A percentile compares a stretch with the other conserved stretches of the same genome.
Evolutionary conservation across 805 yeast genomes (phyloP).

Genomic region (Candida yuanshanica): DNA sequence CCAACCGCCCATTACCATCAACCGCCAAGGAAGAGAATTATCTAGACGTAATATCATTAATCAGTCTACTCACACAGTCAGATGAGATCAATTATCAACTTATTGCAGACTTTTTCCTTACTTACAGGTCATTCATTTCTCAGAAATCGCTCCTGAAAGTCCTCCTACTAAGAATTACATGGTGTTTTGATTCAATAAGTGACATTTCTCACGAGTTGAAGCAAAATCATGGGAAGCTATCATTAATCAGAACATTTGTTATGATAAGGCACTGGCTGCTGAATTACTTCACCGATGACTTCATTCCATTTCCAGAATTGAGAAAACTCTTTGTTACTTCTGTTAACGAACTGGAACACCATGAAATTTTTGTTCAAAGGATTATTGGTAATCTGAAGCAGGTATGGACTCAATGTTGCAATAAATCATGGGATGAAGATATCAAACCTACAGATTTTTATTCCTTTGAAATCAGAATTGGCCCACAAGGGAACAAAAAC

Average conservation of each 20-base stretch:
- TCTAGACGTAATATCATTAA: conserved; percentile 9
- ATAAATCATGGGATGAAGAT: conserved; percentile 25
- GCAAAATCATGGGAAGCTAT: conserved; percentile 52
- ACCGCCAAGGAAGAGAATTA: conserved; percentile 1
- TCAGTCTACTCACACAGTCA: conserved; percentile 19
- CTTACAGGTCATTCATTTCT: conserved; percentile 67
- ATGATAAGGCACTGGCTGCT: conserved; percentile 84
- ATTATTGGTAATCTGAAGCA: conserved; percentile 42
- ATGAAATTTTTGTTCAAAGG: conserved; percentile 26
- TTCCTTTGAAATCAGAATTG: conserved; percentile 19
- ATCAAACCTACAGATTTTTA: conserved; percentile 22
- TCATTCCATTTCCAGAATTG: conserved; percentile 46
- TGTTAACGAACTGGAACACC: conserved; percentile 18
- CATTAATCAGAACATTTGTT: conserved; percentile 78
- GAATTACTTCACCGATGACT: conserved; percentile 85
- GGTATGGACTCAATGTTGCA: conserved; percentile 39
- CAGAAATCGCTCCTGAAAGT: conserved; percentile 54
- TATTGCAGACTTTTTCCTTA: conserved; percentile 79
- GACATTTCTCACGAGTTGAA: conserved; percentile 23
- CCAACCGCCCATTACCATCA: conserved; percentile 1
- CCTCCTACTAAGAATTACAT: conserved; percentile 58
- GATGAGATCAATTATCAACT: conserved; percentile 60
- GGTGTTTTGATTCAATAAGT: conserved; percentile 51
- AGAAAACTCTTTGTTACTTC: conserved; percentile 39
- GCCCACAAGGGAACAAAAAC: conserved; percentile 21